These are phyloP conservation scores for Aspergillus hortae DNA, from an alignment of 2,329 filamentous ascomycete genomes.

Conservation along the genomic window DNA sequence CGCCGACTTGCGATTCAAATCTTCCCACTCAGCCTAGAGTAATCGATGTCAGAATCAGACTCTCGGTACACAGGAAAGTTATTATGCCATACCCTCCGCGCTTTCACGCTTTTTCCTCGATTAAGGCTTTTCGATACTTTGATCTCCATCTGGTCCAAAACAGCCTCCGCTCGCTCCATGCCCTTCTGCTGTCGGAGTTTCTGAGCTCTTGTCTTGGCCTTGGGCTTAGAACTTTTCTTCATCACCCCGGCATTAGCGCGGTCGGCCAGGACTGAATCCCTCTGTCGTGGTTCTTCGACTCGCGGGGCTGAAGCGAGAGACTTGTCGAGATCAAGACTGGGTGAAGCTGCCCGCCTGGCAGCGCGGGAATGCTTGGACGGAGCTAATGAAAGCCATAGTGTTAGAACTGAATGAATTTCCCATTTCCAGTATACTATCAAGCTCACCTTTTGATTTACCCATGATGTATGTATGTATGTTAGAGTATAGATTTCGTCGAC, in stretches of 20 bases:
- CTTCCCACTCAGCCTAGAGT: slow-evolving; percentile 39
- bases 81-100: slow-evolving; percentile 39
- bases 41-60: slow-evolving; percentile 14
- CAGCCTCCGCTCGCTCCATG: slow-evolving; percentile 53
- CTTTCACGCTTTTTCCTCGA: slow-evolving; percentile 47
- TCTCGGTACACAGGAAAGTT: background rate
- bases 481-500: background rate
- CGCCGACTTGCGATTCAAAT: slow-evolving; percentile 34
- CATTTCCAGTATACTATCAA: background rate
- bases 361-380: slow-evolving; percentile 56
- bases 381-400: slow-evolving; percentile 33
- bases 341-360: slow-evolving; percentile 55
- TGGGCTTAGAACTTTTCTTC: slow-evolving; percentile 48
- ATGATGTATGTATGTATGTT: slow-evolving; percentile 21
- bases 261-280: slow-evolving; percentile 47
- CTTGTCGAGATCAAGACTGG: slow-evolving; percentile 52
- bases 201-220: slow-evolving; percentile 52
- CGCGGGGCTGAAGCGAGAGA: slow-evolving; percentile 44
- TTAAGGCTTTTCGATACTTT: slow-evolving; percentile 53
- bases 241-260: slow-evolving; percentile 50
- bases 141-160: slow-evolving; percentile 53
- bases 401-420: slow-evolving; percentile 8
- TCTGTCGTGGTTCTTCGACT: slow-evolving; percentile 37
- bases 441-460: slow-evolving; percentile 38
- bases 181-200: slow-evolving; percentile 52